A percentile compares a stretch with the other conserved stretches of the same genome.
These are phyloP conservation scores for Fusarium liriodendri DNA, from an alignment of 2,329 filamentous ascomycete genomes.

Conservation along the genomic window DNA sequence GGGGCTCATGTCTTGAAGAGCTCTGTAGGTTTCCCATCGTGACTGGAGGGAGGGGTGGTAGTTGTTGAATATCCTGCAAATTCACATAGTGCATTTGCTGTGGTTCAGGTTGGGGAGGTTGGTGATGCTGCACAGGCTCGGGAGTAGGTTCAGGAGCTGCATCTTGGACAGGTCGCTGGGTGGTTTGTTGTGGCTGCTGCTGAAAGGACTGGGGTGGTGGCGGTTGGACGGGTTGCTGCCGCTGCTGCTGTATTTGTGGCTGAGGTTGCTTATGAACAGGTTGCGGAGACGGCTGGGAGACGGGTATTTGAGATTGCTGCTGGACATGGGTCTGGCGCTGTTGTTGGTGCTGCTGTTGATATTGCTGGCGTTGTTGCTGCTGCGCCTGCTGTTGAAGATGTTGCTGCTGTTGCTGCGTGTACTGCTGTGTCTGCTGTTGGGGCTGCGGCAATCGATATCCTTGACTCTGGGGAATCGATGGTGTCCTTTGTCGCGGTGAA, in stretches of 20 bases:
- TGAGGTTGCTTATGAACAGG: constrained; percentile 20
- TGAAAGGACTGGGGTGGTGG: constrained; percentile 28
- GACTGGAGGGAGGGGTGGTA: constrained; percentile 42
- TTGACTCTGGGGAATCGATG: constrained; percentile 36
- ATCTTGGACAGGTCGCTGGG: constrained; percentile 31
- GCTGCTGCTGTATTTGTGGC: constrained; percentile 11
- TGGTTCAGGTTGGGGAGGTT: constrained; percentile 35
- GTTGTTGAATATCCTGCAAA: constrained; percentile 51
- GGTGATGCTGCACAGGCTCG: constrained; percentile 31
- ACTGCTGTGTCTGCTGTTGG: constrained; percentile 35
- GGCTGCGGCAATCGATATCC: constrained; percentile 34
- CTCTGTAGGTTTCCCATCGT: constrained; percentile 39
- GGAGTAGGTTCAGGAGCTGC: constrained; percentile 19
- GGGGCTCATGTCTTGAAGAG: constrained; percentile 20
- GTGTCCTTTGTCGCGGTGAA: constrained; percentile 39
- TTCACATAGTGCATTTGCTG: constrained; percentile 51
- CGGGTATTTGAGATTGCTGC: constrained; percentile 15
- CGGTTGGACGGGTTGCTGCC: constrained; percentile 18
- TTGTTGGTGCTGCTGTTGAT: constrained; percentile 24
- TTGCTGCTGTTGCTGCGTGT: constrained; percentile 28
- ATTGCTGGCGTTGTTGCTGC: constrained; percentile 20
- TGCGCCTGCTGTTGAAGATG: constrained; percentile 19
- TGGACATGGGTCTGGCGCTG: constrained; percentile 24
- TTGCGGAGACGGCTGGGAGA: constrained; percentile 21
- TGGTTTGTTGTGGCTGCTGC: constrained; percentile 27